Evolutionary conservation across 1,284 basidiomycete species (phyloP).

Genomic region (Phylloporus gajari): DNA sequence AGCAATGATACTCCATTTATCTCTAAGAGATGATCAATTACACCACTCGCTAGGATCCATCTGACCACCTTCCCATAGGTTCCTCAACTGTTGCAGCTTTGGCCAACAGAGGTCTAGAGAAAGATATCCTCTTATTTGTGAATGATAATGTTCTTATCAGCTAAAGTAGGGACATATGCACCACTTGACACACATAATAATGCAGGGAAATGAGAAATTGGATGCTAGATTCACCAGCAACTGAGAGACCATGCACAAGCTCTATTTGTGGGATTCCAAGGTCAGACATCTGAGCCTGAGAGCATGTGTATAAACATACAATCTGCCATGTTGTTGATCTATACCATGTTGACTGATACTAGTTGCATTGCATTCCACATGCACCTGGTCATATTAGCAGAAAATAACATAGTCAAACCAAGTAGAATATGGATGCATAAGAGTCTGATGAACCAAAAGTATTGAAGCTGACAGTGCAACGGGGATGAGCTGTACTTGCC

Average conservation of each 20-base stretch:
- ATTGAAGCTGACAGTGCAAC: no score
- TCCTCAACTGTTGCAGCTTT: conserved; percentile 95
- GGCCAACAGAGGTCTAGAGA: conserved; percentile 93
- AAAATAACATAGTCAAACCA: no score
- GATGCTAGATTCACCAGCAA: conserved; percentile 67
- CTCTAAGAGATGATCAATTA: conserved; percentile 93
- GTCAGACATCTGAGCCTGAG: conserved; percentile 88
- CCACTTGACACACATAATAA: conserved; percentile 61
- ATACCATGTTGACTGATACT: no score
- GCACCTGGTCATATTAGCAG: no score
- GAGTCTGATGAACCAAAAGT: no score
- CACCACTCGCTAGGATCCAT: conserved; percentile 97
- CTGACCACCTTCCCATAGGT: conserved; percentile 86
- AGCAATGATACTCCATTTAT: conserved; percentile 88
- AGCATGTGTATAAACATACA: no score
- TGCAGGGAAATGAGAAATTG: conserved; percentile 13
- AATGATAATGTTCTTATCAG: conserved; percentile 95
- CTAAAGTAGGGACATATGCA: conserved; percentile 96
- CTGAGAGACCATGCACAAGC: conserved; percentile 93
- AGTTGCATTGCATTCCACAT: no score
- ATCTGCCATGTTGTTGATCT: no score
- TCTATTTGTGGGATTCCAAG: conserved; percentile 92
- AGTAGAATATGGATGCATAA: no score
- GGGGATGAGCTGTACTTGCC: conserved; percentile 93
- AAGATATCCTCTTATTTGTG: conserved; percentile 94